Conservation (phyloP, 2,329 filamentous ascomycete species). For the Cladosporium austrohemisphaericum region DNA sequence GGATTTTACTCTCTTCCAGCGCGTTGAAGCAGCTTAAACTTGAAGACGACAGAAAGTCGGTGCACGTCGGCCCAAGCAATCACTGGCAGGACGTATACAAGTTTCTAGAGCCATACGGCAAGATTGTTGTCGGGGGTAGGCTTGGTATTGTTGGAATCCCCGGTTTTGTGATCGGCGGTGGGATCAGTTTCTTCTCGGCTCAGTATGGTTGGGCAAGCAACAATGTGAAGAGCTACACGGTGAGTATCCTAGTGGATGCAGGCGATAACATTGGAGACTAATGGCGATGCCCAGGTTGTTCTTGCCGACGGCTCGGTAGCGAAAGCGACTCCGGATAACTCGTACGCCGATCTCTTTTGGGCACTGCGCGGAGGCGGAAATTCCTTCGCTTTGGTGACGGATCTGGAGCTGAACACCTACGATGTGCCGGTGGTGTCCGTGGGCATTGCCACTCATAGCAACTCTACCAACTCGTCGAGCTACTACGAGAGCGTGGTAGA, state of each 20-base stretch:
- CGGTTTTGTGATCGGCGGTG: slow-evolving; percentile 30
- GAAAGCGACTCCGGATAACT: slow-evolving; percentile 12
- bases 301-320: slow-evolving; percentile 16
- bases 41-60: slow-evolving; percentile 18
- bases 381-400: slow-evolving; percentile 20
- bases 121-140: slow-evolving; percentile 45
- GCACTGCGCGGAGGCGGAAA: slow-evolving; percentile 18
- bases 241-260: neutral
- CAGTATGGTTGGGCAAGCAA: slow-evolving; percentile 29
- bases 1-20: slow-evolving; percentile 12
- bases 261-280: neutral
- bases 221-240: slow-evolving; percentile 27
- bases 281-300: neutral
- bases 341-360: slow-evolving; percentile 19
- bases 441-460: neutral
- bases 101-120: slow-evolving; percentile 37
- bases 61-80: slow-evolving; percentile 45
- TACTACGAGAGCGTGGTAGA: slow-evolving; percentile 3
- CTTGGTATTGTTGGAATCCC: slow-evolving; percentile 33
- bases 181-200: slow-evolving; percentile 28
- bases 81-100: slow-evolving; percentile 46
- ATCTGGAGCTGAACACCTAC: slow-evolving; percentile 9
- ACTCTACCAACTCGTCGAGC: neutral
- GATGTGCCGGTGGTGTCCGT: neutral
- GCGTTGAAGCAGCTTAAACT: slow-evolving; percentile 15